Base-by-base conservation (phyloP, 2,329 filamentous ascomycete species). In the Alternaria viburni region DNA sequence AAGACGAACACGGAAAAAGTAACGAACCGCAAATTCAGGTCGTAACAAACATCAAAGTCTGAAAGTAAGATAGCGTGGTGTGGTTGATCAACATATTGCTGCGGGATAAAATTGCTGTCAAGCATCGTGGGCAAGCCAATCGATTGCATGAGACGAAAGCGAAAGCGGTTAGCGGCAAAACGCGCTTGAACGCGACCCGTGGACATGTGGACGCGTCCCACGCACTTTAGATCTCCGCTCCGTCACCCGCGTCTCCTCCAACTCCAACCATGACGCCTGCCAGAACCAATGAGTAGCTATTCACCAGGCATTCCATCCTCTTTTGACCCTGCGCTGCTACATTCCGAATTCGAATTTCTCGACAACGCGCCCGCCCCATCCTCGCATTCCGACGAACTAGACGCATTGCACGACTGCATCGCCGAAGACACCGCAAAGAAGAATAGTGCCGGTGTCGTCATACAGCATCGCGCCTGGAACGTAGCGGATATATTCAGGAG, bases 391-490 rank as follows among this genome's bases (percentile, higher is more conserved):
- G 83, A 87, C 80, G 84, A 86, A 45, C 65, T 85, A 47, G 81
- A 85, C 66, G 81, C 82, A 44, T 70, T 85, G 21, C 75, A 82
- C 44, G 70, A 79, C 59, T 76, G 81, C 36, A 73, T 79, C 30
- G 71, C 76, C 60, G 84, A 86, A 67, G 77, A 77, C 15, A 80
- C 70, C 26, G 74, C 74, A 26, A 76, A 73, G 58, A 84, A 85
- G 70, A 83, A 74, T 17, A 79, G 74, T 45, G 72, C 79, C 51
- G 80, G 83, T 28, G 74, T 84, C 15, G 84, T 86, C 6, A 86
- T 87, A 55, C 84, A 85, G 58, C 83, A 87, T 69, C 78, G 85
- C 58, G 80, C 80, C 60, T 86, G 84, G 82, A 81, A 80, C 47
- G 66, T 81, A 10, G 68, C 68, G 41, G 84, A 86, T 43, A 77